Evolutionary conservation across 495 filamentous ascomycete species (phyloP).

Genomic region (Eremomyces bilateralis): DNA sequence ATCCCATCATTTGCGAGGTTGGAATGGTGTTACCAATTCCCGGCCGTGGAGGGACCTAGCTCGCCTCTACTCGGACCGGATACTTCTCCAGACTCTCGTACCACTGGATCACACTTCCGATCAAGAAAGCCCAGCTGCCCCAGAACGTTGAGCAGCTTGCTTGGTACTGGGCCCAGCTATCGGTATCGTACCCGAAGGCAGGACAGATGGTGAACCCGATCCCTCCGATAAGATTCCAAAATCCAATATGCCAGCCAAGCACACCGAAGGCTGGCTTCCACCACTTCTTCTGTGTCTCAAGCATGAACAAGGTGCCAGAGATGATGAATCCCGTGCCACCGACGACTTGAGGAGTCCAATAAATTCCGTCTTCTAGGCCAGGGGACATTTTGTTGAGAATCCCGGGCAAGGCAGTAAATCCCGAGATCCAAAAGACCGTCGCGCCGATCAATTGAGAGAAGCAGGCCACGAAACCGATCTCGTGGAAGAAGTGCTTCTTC

Average conservation of each 20-base stretch:
- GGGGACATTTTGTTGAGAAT: conserved; percentile 28
- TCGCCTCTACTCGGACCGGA: conserved; percentile 21
- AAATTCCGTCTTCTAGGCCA: conserved; percentile 30
- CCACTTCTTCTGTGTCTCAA: conserved; percentile 50
- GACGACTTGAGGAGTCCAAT: conserved; percentile 47
- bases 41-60: no score
- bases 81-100: conserved; percentile 40
- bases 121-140: conserved; percentile 48
- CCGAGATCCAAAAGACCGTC: conserved; percentile 46
- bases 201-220: conserved; percentile 50
- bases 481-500: conserved; percentile 38
- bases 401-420: conserved; percentile 39
- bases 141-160: conserved; percentile 38
- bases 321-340: conserved; percentile 43
- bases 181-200: conserved; percentile 29
- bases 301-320: conserved; percentile 37
- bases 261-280: conserved; percentile 32
- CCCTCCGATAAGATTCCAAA: conserved; percentile 37
- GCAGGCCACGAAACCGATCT: conserved; percentile 48
- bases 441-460: conserved; percentile 37
- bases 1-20: no score
- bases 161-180: conserved; percentile 33
- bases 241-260: conserved; percentile 40
- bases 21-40: no score
- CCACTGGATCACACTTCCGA: conserved; percentile 42